Conservation (phyloP, 768 basidiomycete genomes). For the Mycena sanguinolenta region DNA sequence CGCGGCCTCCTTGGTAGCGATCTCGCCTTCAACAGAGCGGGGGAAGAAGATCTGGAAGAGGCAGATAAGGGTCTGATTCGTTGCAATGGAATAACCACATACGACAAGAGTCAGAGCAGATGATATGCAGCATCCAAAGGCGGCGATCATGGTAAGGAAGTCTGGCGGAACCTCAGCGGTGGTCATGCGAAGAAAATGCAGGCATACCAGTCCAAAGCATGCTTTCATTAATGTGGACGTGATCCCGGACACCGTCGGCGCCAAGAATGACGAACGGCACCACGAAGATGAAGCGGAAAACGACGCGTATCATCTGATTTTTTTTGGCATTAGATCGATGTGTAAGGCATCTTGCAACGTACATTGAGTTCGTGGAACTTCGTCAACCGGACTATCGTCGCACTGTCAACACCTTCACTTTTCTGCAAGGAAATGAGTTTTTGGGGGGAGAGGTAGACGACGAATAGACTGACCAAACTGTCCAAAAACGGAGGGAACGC, state of each 20-base stretch:
- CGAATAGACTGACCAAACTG: conserved; percentile 63
- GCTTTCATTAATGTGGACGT: conserved; percentile 75
- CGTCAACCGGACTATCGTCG: conserved; percentile 77
- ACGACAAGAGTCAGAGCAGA: conserved; percentile 84
- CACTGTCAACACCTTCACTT: conserved; percentile 71
- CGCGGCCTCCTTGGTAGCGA: conserved; percentile 62
- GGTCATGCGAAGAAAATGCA: background rate
- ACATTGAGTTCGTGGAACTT: conserved; percentile 90
- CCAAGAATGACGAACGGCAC: conserved; percentile 76
- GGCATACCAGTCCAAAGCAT: conserved; percentile 64
- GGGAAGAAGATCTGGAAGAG: conserved; percentile 83
- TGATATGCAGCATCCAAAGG: conserved; percentile 73
- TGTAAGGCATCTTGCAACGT: conserved; percentile 41
- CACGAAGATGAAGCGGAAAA: conserved; percentile 82
- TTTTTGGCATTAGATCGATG: background rate
- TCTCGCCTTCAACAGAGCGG: conserved; percentile 78
- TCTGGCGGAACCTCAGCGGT: conserved; percentile 53
- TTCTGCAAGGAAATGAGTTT: conserved; percentile 54
- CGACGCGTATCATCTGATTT: conserved; percentile 72
- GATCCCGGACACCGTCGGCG: conserved; percentile 74
- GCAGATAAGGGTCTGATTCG: background rate
- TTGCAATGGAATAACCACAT: conserved; percentile 37
- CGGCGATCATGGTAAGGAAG: conserved; percentile 68
- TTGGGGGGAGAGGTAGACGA: background rate
- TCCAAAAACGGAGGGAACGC: conserved; percentile 75